Evolutionary conservation across 139 green algal genomes (phyloP), one percentile per base, ranked within the genome.

Genomic region (Gonium pectorale): DNA sequence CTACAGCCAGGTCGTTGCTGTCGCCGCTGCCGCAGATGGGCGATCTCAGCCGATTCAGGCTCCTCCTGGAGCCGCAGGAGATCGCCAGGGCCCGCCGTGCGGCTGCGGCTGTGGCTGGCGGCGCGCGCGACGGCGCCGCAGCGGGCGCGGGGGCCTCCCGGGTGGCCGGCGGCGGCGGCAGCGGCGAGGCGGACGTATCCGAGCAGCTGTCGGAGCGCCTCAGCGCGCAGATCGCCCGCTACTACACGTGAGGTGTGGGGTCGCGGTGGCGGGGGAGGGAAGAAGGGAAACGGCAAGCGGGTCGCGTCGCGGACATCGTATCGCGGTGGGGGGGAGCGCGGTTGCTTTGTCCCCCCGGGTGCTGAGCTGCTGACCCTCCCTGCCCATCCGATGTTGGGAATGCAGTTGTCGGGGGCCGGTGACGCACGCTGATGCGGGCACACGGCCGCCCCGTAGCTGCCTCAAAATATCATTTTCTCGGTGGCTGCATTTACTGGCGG

Each of bases 141-240:
- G 46, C 70, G n/a, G 46, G n/a, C 21, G 70, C n/a, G 44, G 15
- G n/a, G 44, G n/a, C 7, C 31, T 3, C 46, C 26, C 5, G 13
- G 70, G 70, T 31, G n/a, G n/a, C 17, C n/a, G 44, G n/a, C 44
- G 31, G 46, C 44, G n/a, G 70, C 46, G 31, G 26, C n/a, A n/a
- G 29, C 6, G 44, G 15, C 46, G 44, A 17, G n/a, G 26, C 17
- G 24, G 52, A 68, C 52, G 35, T 35, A 5, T 26, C 35, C 2
- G 22, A 52, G 35, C 72, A 80, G 35, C 52, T 80, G 24, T 24
- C 52, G 22, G 72, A 80, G 72, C 52, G 37, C 35, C 72, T 80
- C 26, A 68, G 37, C 37, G 15, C 51, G 35, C 37, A 68, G 52
- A 68, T 80, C 24, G 37, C 52, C 13, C 22, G 37, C 0, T 80